phyloP scores from a whole-genome alignment of 139 green algal genomes.

The Desmodesmus armatus region DNA sequence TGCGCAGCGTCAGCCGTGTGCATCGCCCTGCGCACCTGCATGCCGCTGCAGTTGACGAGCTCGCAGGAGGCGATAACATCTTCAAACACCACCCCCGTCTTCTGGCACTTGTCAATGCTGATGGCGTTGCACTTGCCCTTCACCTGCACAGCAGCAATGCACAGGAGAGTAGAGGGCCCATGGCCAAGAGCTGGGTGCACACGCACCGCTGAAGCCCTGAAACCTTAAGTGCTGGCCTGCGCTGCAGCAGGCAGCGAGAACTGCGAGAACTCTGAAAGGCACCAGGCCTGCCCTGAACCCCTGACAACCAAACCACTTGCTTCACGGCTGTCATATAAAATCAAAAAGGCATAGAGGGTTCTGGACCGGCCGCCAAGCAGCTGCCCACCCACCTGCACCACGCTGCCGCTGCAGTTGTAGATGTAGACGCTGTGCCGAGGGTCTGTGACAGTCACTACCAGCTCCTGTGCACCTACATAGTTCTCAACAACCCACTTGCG shows the following conservation, averaged over 20 bases:
- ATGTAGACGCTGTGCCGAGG: slow-evolving; percentile 93
- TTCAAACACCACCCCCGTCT: slow-evolving; percentile 87
- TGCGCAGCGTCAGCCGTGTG: no score
- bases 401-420: slow-evolving; percentile 85
- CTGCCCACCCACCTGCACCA: slow-evolving; percentile 68
- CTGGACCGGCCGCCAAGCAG: no score
- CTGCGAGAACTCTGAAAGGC: no score
- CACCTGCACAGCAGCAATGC: slow-evolving; percentile 64
- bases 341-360: no score
- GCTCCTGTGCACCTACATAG: slow-evolving; percentile 71
- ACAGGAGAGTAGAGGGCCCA: no score
- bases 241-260: neutral
- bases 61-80: slow-evolving; percentile 84
- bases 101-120: slow-evolving; percentile 90
- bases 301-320: no score
- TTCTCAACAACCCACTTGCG: slow-evolving; percentile 95
- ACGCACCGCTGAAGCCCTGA: no score
- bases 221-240: no score
- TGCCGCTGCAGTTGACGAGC: slow-evolving; percentile 87
- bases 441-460: slow-evolving; percentile 78
- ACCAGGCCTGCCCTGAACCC: no score
- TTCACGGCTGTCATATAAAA: no score
- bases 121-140: slow-evolving; percentile 95
- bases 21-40: slow-evolving; percentile 64
- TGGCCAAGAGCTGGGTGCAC: no score